These are phyloP conservation scores for Coelastrella sp. DNA, from an alignment of 139 green algal genomes.

Conservation along the genomic window DNA sequence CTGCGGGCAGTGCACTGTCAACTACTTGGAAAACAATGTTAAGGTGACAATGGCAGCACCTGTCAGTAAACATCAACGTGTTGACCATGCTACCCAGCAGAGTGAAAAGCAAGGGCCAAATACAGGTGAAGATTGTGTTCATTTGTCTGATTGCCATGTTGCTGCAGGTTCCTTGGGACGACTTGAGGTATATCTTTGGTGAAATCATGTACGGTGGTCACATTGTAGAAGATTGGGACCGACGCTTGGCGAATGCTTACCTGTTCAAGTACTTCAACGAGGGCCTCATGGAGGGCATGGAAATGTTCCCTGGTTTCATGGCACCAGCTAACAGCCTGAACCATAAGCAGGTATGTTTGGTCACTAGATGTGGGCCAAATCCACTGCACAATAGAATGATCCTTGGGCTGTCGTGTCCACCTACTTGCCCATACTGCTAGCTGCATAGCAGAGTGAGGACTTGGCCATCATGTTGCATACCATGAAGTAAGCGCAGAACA, in stretches of 20 bases:
- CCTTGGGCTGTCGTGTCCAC: too few species aligned
- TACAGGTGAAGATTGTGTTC: too few species aligned
- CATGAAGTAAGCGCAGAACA: too few species aligned
- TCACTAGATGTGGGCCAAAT: not conserved
- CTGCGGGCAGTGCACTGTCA: slow-evolving; percentile 86
- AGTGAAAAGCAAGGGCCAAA: too few species aligned
- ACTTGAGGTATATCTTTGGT: slow-evolving; percentile 93
- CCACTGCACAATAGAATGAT: too few species aligned
- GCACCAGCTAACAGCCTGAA: slow-evolving; percentile 73
- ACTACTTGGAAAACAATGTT: slow-evolving; percentile 92
- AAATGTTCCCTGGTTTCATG: slow-evolving; percentile 86
- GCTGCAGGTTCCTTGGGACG: slow-evolving; percentile 83
- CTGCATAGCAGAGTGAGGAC: too few species aligned
- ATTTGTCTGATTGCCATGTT: not conserved
- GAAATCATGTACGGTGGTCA: slow-evolving; percentile 98
- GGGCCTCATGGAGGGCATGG: slow-evolving; percentile 82
- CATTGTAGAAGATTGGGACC: slow-evolving; percentile 95
- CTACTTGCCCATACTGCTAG: too few species aligned
- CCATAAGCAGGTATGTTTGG: slow-evolving; percentile 72
- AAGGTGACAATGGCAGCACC: slow-evolving; percentile 68
- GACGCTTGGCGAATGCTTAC: slow-evolving; percentile 84
- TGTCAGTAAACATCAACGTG: too few species aligned
- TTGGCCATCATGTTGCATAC: too few species aligned
- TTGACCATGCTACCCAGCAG: too few species aligned
- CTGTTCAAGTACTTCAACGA: slow-evolving; percentile 87